These are phyloP conservation scores for Prunus fruticosa DNA, from an alignment of 306 rosid species.

Conservation along the genomic window DNA sequence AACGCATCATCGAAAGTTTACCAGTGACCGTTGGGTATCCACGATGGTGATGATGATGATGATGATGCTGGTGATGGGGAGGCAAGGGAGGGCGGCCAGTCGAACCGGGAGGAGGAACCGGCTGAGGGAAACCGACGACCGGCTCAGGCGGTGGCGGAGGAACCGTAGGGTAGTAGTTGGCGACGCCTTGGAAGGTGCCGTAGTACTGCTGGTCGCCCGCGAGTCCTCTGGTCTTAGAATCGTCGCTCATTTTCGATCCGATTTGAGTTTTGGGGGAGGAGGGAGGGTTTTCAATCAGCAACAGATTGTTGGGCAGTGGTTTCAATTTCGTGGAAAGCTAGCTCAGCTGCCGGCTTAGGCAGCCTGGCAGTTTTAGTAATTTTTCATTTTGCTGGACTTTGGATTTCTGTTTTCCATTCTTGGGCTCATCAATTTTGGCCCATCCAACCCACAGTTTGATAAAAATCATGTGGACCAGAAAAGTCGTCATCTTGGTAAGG, in stretches of 20 bases:
- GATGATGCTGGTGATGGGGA: constrained; percentile 27
- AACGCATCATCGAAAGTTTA: not conserved
- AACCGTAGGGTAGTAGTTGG: constrained; percentile 53
- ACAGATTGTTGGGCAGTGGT: not conserved
- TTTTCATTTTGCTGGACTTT: not conserved
- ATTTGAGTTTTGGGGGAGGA: not conserved
- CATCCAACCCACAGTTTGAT: too few relatives aligned
- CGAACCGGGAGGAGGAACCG: constrained; percentile 29
- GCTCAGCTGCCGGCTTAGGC: not conserved
- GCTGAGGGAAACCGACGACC: constrained; percentile 51
- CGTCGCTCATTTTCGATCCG: constrained; percentile 38
- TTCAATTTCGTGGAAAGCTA: not conserved
- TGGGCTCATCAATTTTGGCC: not conserved
- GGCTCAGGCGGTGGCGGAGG: constrained; percentile 37
- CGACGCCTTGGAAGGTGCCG: constrained; percentile 89
- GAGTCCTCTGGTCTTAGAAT: constrained; percentile 39
- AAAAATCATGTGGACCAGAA: too few relatives aligned
- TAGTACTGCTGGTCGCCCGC: constrained; percentile 45
- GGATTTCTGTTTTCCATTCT: not conserved
- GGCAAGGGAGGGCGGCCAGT: constrained; percentile 25
- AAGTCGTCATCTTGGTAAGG: too few relatives aligned
- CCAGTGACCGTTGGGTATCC: constrained; percentile 56
- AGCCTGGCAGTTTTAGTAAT: not conserved
- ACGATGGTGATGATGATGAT: constrained; percentile 8
- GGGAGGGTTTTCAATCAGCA: not conserved